Evolutionary conservation across 495 filamentous ascomycete species (phyloP), one percentile per base, ranked within the genome.

Genomic region (Aspergillus egyptiacus): DNA sequence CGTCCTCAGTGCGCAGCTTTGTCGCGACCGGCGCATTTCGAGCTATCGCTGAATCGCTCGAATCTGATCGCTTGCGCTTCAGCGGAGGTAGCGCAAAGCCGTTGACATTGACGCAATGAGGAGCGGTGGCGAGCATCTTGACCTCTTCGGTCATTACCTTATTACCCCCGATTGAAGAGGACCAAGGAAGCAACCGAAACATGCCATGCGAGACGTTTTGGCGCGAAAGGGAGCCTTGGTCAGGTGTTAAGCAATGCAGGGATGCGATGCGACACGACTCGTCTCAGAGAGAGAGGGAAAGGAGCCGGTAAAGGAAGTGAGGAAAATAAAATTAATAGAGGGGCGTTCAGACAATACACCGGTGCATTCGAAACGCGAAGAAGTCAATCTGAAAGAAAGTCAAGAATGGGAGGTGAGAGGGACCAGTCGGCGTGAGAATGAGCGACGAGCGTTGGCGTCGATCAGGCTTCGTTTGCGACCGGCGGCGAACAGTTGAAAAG

Each of bases 181-280:
- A 70, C 78, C 77, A 80, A 54, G 77, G 69, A 27, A 76, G 62
- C 51, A 76, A 63, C 42, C 73, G 68, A 65, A 77, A 80, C 78
- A 82, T 81, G 75, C 75, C 74, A 78, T 75, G 70, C 64, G 70
- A 75, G 47, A 54, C 54, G 48, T 46, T 30, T 33, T 49, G 32
- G 40, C 55, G 53, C 46, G 39, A 30, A 17, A 35, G 48, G 43
- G 54, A 44, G 51, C n/a, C 3, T 6, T 31, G 23, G 46, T 43
- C 19, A 28, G 49, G 54, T 49, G 33, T 40, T n/a, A 61, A 36
- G 50, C 36, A 46, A 50, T 48, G 45, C 33, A 60, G 50, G 46
- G 41, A 55, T 59, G 64, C 48, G 55, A 64, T 65, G 59, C 61
- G 61, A 56, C 57, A 51, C 35, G 47, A 31, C 38, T 23, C 22